These are phyloP conservation scores for Boletellus ananas DNA, from an alignment of 768 basidiomycete species.

Conservation along the genomic window DNA sequence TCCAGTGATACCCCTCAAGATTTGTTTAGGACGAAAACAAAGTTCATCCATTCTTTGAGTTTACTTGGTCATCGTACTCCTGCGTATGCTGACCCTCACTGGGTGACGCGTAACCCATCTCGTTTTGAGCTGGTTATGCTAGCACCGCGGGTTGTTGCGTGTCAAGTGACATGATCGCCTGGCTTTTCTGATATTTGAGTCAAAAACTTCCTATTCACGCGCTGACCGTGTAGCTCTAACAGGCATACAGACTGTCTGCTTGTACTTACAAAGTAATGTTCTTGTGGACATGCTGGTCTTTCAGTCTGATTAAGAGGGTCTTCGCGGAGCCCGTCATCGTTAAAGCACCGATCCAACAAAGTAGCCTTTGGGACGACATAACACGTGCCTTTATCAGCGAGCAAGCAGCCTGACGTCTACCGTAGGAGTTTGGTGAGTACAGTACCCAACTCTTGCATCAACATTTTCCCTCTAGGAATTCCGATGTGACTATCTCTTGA, in stretches of 20 bases:
- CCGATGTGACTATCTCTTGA: no score
- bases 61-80: slow-evolving; percentile 34
- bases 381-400: no score
- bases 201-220: background rate
- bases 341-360: no score
- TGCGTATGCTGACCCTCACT: slow-evolving; percentile 34
- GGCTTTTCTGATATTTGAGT: slow-evolving; percentile 56
- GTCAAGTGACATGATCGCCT: slow-evolving; percentile 51
- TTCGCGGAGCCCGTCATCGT: no score
- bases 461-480: no score
- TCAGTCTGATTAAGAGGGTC: background rate
- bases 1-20: background rate
- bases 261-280: background rate
- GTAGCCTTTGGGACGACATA: no score
- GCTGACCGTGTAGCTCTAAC: slow-evolving; percentile 10
- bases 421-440: no score
- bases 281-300: background rate
- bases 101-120: slow-evolving; percentile 34
- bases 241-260: slow-evolving; percentile 1
- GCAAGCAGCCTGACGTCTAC: no score
- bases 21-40: slow-evolving; percentile 54
- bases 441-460: no score
- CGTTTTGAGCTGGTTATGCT: slow-evolving; percentile 50
- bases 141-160: slow-evolving; percentile 31
- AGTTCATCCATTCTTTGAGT: slow-evolving; percentile 88